These are phyloP conservation scores for Atalantia buxifolia DNA, from an alignment of 345 rosid species.

Conservation along the genomic window DNA sequence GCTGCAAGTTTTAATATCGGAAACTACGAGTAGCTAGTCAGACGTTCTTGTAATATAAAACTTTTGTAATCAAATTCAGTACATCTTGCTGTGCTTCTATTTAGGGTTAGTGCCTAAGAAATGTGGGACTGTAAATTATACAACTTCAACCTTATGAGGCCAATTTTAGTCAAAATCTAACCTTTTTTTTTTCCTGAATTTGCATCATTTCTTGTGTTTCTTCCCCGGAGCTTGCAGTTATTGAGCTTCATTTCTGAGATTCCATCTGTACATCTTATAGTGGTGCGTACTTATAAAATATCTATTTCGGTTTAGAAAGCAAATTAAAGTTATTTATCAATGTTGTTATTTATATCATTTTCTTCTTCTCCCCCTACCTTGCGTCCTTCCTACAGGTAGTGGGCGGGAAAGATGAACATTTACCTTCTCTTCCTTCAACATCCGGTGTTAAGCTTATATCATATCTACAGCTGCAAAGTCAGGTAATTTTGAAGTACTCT, in stretches of 20 bases:
- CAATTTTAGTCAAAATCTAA: slow-evolving; percentile 1
- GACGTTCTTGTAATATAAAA: not conserved
- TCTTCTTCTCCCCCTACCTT: not conserved
- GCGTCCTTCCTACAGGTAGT: slow-evolving; percentile 55
- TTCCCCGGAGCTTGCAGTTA: slow-evolving; percentile 44
- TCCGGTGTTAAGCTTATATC: slow-evolving; percentile 57
- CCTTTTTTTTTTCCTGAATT: not conserved
- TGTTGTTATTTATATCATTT: not conserved
- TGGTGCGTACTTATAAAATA: slow-evolving; percentile 45
- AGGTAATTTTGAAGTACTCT: slow-evolving; percentile 34
- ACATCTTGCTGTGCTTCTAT: not conserved
- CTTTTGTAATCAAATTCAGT: not conserved
- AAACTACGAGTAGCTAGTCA: not conserved
- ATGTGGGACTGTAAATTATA: not conserved
- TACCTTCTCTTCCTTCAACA: slow-evolving; percentile 64
- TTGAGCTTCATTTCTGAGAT: slow-evolving; percentile 74
- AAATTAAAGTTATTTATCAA: not conserved
- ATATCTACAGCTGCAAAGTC: slow-evolving; percentile 52
- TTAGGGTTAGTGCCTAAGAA: not conserved
- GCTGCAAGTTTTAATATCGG: not conserved
- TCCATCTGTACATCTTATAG: slow-evolving; percentile 68
- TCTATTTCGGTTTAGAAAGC: slow-evolving; percentile 3
- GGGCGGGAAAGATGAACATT: slow-evolving; percentile 65
- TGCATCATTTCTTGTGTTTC: slow-evolving; percentile 6
- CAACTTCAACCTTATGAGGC: not conserved